phyloP scores from a whole-genome alignment of 805 yeast genomes.

The Wickerhamomyces rabaulensis region DNA sequence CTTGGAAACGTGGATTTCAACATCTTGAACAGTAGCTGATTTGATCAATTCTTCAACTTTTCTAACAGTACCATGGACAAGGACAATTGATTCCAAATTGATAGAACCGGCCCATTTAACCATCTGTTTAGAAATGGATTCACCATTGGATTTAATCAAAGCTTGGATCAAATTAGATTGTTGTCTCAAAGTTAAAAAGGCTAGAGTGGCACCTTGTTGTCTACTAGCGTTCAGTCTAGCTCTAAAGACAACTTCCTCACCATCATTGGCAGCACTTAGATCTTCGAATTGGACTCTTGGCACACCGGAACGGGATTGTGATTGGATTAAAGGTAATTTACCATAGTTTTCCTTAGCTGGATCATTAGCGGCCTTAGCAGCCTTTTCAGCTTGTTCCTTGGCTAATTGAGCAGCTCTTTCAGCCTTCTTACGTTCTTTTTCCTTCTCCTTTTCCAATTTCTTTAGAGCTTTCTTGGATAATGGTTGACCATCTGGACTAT shows the following conservation, averaged over 20 bases:
- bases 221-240: conserved; percentile 93
- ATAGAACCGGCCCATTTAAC: conserved; percentile 91
- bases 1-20: conserved; percentile 74
- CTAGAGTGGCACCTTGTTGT: conserved; percentile 93
- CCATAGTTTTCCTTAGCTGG: conserved; percentile 89
- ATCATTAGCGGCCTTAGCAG: conserved; percentile 72
- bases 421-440: conserved; percentile 88
- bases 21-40: conserved; percentile 87
- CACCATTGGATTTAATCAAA: conserved; percentile 69
- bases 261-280: conserved; percentile 59
- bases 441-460: conserved; percentile 89
- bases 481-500: conserved; percentile 66
- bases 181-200: conserved; percentile 88
- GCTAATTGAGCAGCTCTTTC: conserved; percentile 88
- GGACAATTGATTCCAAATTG: conserved; percentile 84
- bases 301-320: conserved; percentile 60
- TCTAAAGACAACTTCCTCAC: conserved; percentile 76
- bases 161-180: conserved; percentile 81
- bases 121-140: conserved; percentile 85
- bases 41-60: conserved; percentile 85
- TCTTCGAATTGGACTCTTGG: conserved; percentile 54
- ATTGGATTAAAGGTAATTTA: conserved; percentile 79
- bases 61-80: conserved; percentile 79
- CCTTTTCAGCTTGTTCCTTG: conserved; percentile 66
- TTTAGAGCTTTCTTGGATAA: conserved; percentile 90